Evolutionary conservation across 495 filamentous ascomycete species (phyloP).

Genomic region (Podospora comata): DNA sequence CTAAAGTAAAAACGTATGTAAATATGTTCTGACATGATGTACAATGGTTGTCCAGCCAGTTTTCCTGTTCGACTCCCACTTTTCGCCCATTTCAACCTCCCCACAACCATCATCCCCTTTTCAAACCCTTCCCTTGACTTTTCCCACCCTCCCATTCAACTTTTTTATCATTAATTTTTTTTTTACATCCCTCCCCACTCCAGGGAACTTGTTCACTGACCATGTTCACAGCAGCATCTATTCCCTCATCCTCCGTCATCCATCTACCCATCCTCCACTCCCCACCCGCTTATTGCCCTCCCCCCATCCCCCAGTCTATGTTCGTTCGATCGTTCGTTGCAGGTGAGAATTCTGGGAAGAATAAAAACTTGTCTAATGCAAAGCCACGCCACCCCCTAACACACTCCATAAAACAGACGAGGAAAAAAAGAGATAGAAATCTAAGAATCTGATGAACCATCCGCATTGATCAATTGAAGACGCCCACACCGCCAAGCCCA

Average conservation of each 20-base stretch:
- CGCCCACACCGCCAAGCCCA: not conserved
- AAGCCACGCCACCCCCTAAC: constrained; percentile 19
- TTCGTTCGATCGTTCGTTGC: constrained; percentile 7
- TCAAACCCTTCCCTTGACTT: not conserved
- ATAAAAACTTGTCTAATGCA: constrained; percentile 30
- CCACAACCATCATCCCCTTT: constrained; percentile 10
- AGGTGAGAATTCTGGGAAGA: constrained; percentile 20
- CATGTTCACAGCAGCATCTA: not conserved
- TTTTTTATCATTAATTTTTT: not conserved
- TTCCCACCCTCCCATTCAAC: not conserved
- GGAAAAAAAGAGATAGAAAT: not conserved
- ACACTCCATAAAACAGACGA: not conserved
- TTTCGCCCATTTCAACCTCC: not conserved
- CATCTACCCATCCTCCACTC: constrained; percentile 5
- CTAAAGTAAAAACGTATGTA: constrained; percentile 22
- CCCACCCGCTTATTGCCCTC: constrained; percentile 1
- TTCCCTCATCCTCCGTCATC: not conserved
- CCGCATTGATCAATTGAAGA: constrained; percentile 21
- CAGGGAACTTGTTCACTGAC: not conserved
- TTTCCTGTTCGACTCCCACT: constrained; percentile 5
- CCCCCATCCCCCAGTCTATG: constrained; percentile 26
- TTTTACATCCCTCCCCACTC: not conserved
- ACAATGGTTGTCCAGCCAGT: constrained; percentile 18
- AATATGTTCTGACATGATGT: constrained; percentile 30
- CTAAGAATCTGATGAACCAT: constrained; percentile 37